Evolutionary conservation across 148 eudicot species (phyloP), one percentile per base, ranked within the genome.

Genomic region (Suaeda aralocaspica): DNA sequence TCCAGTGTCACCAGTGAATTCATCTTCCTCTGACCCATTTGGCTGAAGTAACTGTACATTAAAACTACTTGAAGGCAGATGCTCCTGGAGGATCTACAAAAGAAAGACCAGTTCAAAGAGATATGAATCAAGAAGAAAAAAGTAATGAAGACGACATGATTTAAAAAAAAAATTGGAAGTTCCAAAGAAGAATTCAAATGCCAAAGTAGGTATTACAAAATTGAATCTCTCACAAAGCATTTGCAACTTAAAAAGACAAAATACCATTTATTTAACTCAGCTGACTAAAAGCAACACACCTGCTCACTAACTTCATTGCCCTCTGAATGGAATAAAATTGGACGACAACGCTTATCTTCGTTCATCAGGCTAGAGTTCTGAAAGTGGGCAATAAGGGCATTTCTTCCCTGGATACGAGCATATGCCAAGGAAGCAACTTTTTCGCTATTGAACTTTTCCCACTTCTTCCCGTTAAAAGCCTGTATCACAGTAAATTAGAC

Each of bases 401-500:
- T 45, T 66, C 89, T 84, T 67, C 98, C 96, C 76, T 92, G 98
- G 61, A 92, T 92, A 53, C 98, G 82, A 58, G 93, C 98, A 78
- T 88, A 92, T 14, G 98, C 98, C 80, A 92, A 79, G 16, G 87
- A 86, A 68, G 96, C 98, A 52, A 92, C 93, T 70, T 92, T 92
- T 73, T 92, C 97, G 25, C 97, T 92, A 63, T 92, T 92, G 78
- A 89, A 92, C 74, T 89, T 92, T 75, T 92, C 98, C 98, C 98
- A 92, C 69, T 80, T 88, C 82, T 92, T 92, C 59, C 98, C 98
- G 66, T 90, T 86, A 72, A 92, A 89, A 26, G 80, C 91, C 98
- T 92, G 75, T 49, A 82, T 16, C 44, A 60, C 5, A 59, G 1
- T 18, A 52, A 59, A 69, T 22, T 41, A 19, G n/a, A n/a, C n/a